Evolutionary conservation across 2,329 filamentous ascomycete species (phyloP).

Genomic region (Thelonectria olida): DNA sequence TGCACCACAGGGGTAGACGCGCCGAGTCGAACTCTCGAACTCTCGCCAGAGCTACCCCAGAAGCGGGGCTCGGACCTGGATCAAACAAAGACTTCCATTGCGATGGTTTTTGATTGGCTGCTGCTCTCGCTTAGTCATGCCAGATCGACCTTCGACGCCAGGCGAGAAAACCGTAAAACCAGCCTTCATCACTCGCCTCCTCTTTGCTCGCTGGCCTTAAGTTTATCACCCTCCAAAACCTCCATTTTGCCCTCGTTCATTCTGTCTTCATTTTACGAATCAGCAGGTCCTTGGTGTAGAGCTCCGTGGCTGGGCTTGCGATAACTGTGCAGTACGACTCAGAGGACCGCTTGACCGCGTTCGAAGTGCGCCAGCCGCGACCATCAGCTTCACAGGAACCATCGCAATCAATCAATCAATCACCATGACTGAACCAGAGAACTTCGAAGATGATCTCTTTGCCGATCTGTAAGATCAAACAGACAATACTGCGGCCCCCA

Average conservation of each 20-base stretch:
- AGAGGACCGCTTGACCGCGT: neutral
- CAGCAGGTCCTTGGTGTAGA: constrained; percentile 8
- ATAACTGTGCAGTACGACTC: constrained; percentile 8
- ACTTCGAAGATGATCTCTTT: constrained; percentile 93
- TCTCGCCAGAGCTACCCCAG: constrained; percentile 2
- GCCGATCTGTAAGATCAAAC: constrained; percentile 80
- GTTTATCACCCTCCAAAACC: constrained; percentile 47
- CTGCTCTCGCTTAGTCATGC: constrained; percentile 29
- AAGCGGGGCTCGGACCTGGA: constrained; percentile 6
- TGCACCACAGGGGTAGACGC: neutral
- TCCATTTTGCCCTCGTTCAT: constrained; percentile 1
- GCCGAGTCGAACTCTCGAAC: neutral
- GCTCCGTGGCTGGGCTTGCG: neutral
- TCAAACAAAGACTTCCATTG: neutral
- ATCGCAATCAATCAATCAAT: constrained; percentile 3
- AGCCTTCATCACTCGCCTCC: constrained; percentile 29
- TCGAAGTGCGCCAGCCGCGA: neutral
- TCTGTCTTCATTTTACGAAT: constrained; percentile 1
- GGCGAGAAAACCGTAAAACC: constrained; percentile 20
- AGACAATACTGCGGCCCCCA: neutral
- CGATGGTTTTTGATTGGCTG: constrained; percentile 29
- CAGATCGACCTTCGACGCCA: constrained; percentile 24
- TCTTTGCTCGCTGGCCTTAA: constrained; percentile 18
- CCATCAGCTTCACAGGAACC: neutral
- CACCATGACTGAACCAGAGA: constrained; percentile 80